Percentiles rank a stretch among this genome's conserved stretches.
phyloP scores from a whole-genome alignment of 2,329 filamentous ascomycete species.

The Corynespora cassiicola region DNA sequence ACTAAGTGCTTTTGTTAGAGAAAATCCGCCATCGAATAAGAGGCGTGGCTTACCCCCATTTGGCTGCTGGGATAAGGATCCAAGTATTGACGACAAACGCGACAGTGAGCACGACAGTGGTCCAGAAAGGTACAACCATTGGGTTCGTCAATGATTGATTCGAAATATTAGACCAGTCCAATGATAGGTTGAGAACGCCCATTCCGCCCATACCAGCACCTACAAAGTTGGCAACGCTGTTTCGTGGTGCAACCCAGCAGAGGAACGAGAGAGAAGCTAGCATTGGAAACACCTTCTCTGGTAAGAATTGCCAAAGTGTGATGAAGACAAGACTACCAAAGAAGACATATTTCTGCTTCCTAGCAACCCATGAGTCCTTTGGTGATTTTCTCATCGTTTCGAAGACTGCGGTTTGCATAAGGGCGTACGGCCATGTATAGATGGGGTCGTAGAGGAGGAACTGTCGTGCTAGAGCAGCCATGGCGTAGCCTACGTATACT shows the following conservation, averaged over 20 bases:
- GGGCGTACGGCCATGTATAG: conserved; percentile 61
- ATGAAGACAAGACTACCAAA: conserved; percentile 61
- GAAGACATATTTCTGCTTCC: conserved; percentile 64
- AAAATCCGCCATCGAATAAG: too few species aligned
- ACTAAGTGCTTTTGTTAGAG: too few species aligned
- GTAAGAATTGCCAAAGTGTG: conserved; percentile 67
- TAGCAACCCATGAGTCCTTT: conserved; percentile 57
- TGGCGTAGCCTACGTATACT: conserved; percentile 65
- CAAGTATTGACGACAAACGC: conserved; percentile 65
- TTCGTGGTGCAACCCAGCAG: conserved; percentile 68
- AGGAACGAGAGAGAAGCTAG: conserved; percentile 66
- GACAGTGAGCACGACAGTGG: conserved; percentile 62
- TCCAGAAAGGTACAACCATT: conserved; percentile 64
- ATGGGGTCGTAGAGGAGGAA: conserved; percentile 65
- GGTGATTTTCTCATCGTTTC: conserved; percentile 63
- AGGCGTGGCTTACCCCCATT: too few species aligned
- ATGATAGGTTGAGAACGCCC: conserved; percentile 65
- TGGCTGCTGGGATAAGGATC: conserved; percentile 65
- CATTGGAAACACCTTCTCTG: conserved; percentile 67
- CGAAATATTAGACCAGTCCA: conserved; percentile 69
- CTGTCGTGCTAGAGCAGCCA: conserved; percentile 64
- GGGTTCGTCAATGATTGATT: conserved; percentile 52
- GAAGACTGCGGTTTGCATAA: conserved; percentile 65
- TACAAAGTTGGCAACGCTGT: conserved; percentile 65
- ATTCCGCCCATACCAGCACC: conserved; percentile 68